Conservation (phyloP, 768 basidiomycete genomes). For the Mycena chlorophos region DNA sequence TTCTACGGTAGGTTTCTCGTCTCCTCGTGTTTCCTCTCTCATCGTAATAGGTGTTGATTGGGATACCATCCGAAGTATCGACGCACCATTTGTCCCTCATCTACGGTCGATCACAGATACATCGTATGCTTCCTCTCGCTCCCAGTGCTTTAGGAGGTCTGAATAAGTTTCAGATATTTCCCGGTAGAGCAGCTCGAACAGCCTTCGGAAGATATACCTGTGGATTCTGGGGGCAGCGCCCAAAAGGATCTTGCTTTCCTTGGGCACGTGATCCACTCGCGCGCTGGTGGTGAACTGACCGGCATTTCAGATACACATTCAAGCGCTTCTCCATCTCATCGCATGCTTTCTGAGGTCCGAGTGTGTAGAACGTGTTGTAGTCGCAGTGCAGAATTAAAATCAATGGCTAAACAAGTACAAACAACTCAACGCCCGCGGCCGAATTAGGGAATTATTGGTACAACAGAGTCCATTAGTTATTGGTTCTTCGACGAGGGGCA, state of each 20-base stretch:
- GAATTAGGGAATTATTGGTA: conserved; percentile 6
- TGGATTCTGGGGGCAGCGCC: conserved; percentile 39
- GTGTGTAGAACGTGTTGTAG: not conserved
- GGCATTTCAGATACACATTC: conserved; percentile 67
- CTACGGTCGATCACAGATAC: conserved; percentile 90
- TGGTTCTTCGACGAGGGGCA: conserved; percentile 16
- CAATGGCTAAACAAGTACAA: conserved; percentile 1
- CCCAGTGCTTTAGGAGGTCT: not conserved
- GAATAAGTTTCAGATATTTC: conserved; percentile 51
- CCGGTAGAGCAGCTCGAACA: conserved; percentile 93
- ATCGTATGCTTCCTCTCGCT: conserved; percentile 45
- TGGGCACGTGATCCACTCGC: conserved; percentile 41
- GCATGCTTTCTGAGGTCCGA: conserved; percentile 42
- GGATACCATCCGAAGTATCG: conserved; percentile 82
- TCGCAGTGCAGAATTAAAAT: not conserved
- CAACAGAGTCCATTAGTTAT: not conserved
- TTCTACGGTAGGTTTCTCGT: conserved; percentile 62
- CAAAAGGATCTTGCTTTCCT: conserved; percentile 68
- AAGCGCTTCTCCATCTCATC: conserved; percentile 72
- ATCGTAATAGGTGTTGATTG: conserved; percentile 66
- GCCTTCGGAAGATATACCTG: conserved; percentile 48
- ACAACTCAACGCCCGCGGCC: conserved; percentile 2
- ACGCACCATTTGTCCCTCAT: conserved; percentile 95
- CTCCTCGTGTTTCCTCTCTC: not conserved
- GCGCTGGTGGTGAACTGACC: conserved; percentile 5